A percentile compares a stretch with the other conserved stretches of the same genome.
Conservation (phyloP, 1,139 yeast genomes). For the Entelexis paramagnoliae region DNA sequence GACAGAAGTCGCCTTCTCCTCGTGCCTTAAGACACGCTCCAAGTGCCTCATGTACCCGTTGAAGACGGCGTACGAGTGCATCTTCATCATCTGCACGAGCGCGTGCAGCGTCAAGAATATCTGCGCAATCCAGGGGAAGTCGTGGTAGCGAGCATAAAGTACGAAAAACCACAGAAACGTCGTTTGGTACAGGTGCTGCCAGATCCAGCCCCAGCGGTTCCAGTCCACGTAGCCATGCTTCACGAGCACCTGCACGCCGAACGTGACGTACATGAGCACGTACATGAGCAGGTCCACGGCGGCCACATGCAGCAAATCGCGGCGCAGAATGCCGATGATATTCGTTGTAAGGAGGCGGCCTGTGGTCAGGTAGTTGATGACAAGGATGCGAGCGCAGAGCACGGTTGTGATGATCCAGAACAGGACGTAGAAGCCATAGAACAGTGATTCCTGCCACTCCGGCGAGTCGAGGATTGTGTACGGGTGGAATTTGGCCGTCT, state of each 20-base stretch:
- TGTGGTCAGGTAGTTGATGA: conserved; percentile 28
- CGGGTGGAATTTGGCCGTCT: conserved; percentile 19
- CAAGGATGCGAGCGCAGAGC: conserved; percentile 26
- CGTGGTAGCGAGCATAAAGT: conserved; percentile 42
- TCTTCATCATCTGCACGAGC: conserved; percentile 81
- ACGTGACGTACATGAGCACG: conserved; percentile 47
- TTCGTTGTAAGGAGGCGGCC: conserved; percentile 38
- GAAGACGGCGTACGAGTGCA: conserved; percentile 81
- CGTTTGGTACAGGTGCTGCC: conserved; percentile 50
- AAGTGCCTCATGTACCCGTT: conserved; percentile 50
- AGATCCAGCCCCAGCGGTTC: conserved; percentile 49
- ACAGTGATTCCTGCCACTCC: conserved; percentile 26
- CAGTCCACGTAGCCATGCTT: conserved; percentile 41
- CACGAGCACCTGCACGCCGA: conserved; percentile 45
- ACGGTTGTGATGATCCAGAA: conserved; percentile 32
- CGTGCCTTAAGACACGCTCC: conserved; percentile 30
- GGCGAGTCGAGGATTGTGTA: conserved; percentile 23
- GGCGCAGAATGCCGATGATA: conserved; percentile 42
- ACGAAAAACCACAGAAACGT: conserved; percentile 40
- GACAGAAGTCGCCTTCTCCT: background rate
- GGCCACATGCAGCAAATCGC: conserved; percentile 54
- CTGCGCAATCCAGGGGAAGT: conserved; percentile 78
- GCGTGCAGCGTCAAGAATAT: conserved; percentile 74
- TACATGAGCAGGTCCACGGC: conserved; percentile 65
- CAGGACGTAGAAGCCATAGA: conserved; percentile 34